phyloP scores from a whole-genome alignment of 2,329 filamentous ascomycete genomes.

The Purpureocillium takamizusanense region DNA sequence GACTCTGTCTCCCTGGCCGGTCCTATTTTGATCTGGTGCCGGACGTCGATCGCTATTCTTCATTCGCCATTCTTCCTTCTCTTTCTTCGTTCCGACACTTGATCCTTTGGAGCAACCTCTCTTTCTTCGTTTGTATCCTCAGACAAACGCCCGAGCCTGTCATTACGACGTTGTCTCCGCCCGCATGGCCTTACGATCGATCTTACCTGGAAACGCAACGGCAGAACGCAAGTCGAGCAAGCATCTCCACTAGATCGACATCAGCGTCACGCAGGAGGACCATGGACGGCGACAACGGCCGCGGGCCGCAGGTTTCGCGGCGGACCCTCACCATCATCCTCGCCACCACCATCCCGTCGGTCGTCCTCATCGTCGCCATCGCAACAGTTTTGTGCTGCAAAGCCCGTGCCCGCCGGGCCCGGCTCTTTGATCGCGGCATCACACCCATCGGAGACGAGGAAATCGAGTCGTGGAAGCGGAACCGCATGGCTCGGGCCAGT shows the following conservation, averaged over 20 bases:
- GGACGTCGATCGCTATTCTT: conserved; percentile 4
- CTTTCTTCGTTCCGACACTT: not conserved
- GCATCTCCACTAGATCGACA: too few relatives aligned
- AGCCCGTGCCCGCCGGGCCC: conserved; percentile 27
- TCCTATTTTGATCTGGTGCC: not conserved
- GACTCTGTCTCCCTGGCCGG: too few relatives aligned
- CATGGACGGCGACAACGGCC: not conserved
- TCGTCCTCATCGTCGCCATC: conserved; percentile 24
- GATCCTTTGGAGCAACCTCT: too few relatives aligned
- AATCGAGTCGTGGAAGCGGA: conserved; percentile 53
- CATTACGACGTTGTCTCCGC: too few relatives aligned
- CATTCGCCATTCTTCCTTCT: not conserved
- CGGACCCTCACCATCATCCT: conserved; percentile 36
- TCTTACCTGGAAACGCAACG: too few relatives aligned
- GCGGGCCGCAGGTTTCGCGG: not conserved
- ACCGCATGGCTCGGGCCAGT: not conserved
- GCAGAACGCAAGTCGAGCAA: too few relatives aligned
- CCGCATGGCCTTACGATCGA: too few relatives aligned
- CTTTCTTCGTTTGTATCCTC: too few relatives aligned
- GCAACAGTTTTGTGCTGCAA: conserved; percentile 27
- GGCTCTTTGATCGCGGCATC: conserved; percentile 44
- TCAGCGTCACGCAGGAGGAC: too few relatives aligned
- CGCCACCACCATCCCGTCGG: conserved; percentile 38
- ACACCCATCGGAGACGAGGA: conserved; percentile 57
- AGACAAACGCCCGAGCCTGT: too few relatives aligned